Percentiles rank a stretch among this genome's conserved stretches.
Evolutionary conservation across 495 filamentous ascomycete species (phyloP).

Genomic region (Aspergillus heteromorphus): DNA sequence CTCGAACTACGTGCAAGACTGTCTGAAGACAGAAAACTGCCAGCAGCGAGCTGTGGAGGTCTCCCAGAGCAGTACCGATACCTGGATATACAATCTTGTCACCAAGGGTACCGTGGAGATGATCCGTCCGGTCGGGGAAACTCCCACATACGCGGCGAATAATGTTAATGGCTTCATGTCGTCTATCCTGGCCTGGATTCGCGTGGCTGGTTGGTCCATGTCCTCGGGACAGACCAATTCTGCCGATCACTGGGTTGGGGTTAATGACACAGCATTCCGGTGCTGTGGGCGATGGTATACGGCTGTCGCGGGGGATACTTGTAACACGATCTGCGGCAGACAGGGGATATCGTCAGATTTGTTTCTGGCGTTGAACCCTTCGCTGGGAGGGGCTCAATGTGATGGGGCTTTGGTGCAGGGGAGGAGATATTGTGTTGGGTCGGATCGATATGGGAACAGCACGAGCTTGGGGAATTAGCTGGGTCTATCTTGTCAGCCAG

Average conservation of each 20-base stretch:
- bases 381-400: not conserved
- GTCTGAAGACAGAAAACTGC: conserved; percentile 30
- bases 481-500: no score
- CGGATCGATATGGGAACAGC: no score
- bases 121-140: conserved; percentile 39
- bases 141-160: conserved; percentile 11
- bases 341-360: not conserved
- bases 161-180: conserved; percentile 19
- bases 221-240: no score
- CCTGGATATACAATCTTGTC: conserved; percentile 65
- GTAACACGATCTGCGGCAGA: not conserved
- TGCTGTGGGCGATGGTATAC: not conserved
- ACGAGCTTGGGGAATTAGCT: no score
- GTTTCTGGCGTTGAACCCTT: not conserved
- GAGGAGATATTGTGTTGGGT: no score
- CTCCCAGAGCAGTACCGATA: conserved; percentile 33
- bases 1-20: conserved; percentile 39
- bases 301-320: not conserved
- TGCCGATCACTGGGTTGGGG: no score
- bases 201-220: no score
- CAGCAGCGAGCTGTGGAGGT: conserved; percentile 26
- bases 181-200: conserved; percentile 12
- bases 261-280: no score
- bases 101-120: conserved; percentile 72
- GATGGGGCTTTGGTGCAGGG: not conserved